phyloP scores from a whole-genome alignment of 1,139 yeast genomes.

The Diutina neorugosa region DNA sequence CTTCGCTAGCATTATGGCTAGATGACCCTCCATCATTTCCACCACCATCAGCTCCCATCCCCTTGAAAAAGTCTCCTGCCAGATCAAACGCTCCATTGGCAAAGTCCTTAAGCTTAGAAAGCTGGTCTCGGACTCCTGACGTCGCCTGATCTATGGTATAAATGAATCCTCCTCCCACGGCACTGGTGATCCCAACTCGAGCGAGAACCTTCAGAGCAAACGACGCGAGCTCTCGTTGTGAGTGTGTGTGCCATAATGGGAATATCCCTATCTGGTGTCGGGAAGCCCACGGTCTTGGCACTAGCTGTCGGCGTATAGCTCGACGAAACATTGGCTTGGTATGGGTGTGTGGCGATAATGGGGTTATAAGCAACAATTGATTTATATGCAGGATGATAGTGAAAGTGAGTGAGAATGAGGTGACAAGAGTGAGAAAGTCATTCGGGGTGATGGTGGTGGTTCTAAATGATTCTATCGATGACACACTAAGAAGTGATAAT shows the following conservation, averaged over 20 bases:
- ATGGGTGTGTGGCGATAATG: neutral
- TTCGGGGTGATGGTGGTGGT: no score
- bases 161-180: neutral
- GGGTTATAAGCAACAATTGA: neutral
- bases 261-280: neutral
- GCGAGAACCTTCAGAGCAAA: neutral
- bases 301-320: neutral
- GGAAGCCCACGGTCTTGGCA: neutral
- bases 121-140: neutral
- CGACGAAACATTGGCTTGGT: neutral
- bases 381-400: neutral
- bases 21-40: slow-evolving; percentile 7
- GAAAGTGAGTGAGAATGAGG: neutral
- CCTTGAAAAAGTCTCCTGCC: slow-evolving; percentile 10
- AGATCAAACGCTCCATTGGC: slow-evolving; percentile 1
- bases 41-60: neutral
- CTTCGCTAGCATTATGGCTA: slow-evolving; percentile 12
- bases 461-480: no score
- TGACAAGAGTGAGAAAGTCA: no score
- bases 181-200: neutral
- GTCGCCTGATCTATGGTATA: neutral
- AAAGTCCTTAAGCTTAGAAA: neutral
- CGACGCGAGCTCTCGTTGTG: neutral
- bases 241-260: neutral
- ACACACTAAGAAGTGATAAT: no score